Percentiles rank a stretch among this genome's conserved stretches.
Evolutionary conservation across 208 protist species (phyloP).

Genomic region (Vickermania ingenoplastis): DNA sequence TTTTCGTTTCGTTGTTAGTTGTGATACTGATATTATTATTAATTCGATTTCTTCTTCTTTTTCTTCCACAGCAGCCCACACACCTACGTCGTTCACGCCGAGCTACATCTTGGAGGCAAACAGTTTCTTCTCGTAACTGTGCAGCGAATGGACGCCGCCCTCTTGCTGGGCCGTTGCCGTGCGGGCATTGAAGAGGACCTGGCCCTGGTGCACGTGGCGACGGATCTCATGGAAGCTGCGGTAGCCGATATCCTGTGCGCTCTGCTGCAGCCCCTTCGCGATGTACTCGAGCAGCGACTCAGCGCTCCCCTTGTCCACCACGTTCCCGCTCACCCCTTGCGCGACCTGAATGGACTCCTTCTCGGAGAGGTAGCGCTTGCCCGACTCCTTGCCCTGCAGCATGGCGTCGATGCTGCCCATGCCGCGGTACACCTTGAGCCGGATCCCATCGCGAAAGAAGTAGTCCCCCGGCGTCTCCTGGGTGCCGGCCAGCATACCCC

Average conservation of each 20-base stretch:
- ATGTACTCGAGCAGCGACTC: constrained; percentile 83
- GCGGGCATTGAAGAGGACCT: constrained; percentile 89
- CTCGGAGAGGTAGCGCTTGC: constrained; percentile 88
- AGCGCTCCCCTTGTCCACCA: constrained; percentile 89
- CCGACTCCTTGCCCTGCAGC: constrained; percentile 81
- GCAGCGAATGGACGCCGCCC: constrained; percentile 88
- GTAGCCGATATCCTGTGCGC: constrained; percentile 90
- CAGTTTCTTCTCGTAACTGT: constrained; percentile 88
- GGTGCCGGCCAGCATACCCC: constrained; percentile 89
- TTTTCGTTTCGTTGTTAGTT: no score
- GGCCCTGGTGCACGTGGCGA: constrained; percentile 82
- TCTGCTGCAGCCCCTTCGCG: constrained; percentile 88
- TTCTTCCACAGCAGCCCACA: no score
- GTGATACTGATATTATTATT: no score
- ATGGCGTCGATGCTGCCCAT: constrained; percentile 96
- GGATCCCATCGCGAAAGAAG: constrained; percentile 87
- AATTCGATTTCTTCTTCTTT: no score
- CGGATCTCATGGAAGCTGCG: constrained; percentile 67
- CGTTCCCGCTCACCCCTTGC: constrained; percentile 87
- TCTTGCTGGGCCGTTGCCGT: constrained; percentile 87
- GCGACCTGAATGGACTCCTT: constrained; percentile 87
- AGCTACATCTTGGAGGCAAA: constrained; percentile 78
- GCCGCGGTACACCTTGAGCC: constrained; percentile 93
- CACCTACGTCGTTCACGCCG: no score
- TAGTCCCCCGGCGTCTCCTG: constrained; percentile 90